phyloP scores from a whole-genome alignment of 768 basidiomycete genomes.

The Fomitopsis pulvina region DNA sequence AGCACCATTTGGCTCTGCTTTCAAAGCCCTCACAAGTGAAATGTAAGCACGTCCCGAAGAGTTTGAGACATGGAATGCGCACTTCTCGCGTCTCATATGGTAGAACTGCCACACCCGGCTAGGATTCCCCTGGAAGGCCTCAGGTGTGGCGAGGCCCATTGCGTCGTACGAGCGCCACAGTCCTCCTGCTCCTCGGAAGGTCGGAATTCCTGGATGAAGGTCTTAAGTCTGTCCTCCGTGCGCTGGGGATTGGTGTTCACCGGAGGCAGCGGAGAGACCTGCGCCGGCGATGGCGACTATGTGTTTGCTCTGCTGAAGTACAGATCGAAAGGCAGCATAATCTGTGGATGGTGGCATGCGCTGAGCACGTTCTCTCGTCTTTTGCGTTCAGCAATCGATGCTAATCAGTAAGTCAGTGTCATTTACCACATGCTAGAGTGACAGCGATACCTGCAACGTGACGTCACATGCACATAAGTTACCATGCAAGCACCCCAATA shows the following conservation, averaged over 20 bases:
- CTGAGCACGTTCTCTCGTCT: too few species aligned
- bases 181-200: slow-evolving; percentile 43
- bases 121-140: slow-evolving; percentile 41
- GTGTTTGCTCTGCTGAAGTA: not conserved
- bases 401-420: too few species aligned
- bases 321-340: not conserved
- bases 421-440: too few species aligned
- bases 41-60: not conserved
- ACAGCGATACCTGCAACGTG: too few species aligned
- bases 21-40: slow-evolving; percentile 32
- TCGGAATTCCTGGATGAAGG: slow-evolving; percentile 26
- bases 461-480: too few species aligned
- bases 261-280: not conserved
- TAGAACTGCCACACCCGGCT: slow-evolving; percentile 56
- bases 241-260: not conserved
- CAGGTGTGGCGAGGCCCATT: slow-evolving; percentile 42
- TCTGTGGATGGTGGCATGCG: not conserved
- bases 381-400: too few species aligned
- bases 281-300: not conserved
- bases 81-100: slow-evolving; percentile 48
- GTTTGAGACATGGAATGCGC: not conserved
- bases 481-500: too few species aligned
- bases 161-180: slow-evolving; percentile 45
- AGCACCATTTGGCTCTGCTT: slow-evolving; percentile 48
- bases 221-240: not conserved